These are phyloP conservation scores for Naganishia sp. DNA, from an alignment of 1,284 basidiomycete genomes.

Conservation along the genomic window DNA sequence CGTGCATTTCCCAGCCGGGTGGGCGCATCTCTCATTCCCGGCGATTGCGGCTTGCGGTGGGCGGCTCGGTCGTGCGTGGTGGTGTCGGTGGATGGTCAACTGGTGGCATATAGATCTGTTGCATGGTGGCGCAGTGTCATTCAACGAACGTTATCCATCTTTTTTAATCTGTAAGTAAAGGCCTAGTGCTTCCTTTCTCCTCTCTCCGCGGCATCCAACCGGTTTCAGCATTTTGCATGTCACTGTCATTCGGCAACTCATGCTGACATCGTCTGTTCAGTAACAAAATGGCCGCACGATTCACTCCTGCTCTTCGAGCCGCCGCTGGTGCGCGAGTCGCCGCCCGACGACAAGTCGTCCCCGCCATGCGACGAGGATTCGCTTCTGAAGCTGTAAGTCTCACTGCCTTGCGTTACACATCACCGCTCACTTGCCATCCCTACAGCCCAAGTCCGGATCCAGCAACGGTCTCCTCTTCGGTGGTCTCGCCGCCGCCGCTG, in stretches of 20 bases:
- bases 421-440: constrained; percentile 43
- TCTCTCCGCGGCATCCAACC: background rate
- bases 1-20: constrained; percentile 3
- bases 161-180: no score
- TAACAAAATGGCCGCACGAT: constrained; percentile 25
- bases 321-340: constrained; percentile 26
- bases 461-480: constrained; percentile 42
- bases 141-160: no score
- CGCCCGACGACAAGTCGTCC: constrained; percentile 24
- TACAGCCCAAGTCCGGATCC: constrained; percentile 30
- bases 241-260: background rate
- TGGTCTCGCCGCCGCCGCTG: constrained; percentile 45
- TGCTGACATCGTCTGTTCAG: background rate
- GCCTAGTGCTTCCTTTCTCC: background rate
- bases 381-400: constrained; percentile 26
- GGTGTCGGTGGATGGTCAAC: background rate
- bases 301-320: constrained; percentile 29
- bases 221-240: background rate
- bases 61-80: background rate
- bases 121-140: no score
- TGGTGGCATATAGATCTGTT: background rate
- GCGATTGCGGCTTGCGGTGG: background rate
- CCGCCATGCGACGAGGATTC: constrained; percentile 28
- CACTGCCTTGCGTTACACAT: constrained; percentile 20
- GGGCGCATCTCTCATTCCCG: constrained; percentile 1